These are phyloP conservation scores for Solanum dulcamara DNA, from an alignment of 257 asterid genomes.

Conservation along the genomic window DNA sequence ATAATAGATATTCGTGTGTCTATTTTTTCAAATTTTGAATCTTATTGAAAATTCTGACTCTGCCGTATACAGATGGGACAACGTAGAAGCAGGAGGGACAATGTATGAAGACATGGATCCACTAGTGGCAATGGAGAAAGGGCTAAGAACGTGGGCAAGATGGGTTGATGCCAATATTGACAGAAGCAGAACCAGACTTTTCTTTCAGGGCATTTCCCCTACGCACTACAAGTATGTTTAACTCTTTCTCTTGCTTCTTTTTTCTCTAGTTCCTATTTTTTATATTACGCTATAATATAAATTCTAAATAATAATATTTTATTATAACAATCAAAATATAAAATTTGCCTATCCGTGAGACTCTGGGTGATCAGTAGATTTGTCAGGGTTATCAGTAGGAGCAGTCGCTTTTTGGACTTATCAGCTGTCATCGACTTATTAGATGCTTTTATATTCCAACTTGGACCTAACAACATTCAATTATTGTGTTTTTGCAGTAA, in stretches of 20 bases:
- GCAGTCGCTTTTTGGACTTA: background rate
- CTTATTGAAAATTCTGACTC: no score
- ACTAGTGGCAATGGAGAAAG: conserved; percentile 56
- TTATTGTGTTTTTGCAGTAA: background rate
- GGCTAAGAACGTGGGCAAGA: conserved; percentile 76
- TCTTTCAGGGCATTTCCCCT: conserved; percentile 90
- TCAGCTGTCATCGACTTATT: background rate
- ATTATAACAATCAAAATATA: no score
- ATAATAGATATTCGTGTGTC: no score
- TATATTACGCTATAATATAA: no score
- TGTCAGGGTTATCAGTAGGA: background rate
- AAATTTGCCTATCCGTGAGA: no score
- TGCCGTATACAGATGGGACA: conserved; percentile 84
- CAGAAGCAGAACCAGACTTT: conserved; percentile 38
- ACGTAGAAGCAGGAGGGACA: conserved; percentile 62
- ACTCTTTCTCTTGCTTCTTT: background rate
- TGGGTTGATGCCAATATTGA: conserved; percentile 79
- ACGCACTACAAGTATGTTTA: conserved; percentile 71
- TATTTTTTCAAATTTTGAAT: no score
- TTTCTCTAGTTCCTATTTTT: no score
- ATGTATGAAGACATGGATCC: conserved; percentile 73
- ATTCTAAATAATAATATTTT: no score
- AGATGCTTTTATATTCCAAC: background rate
- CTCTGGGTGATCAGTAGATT: background rate
- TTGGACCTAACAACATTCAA: background rate